These are phyloP conservation scores for Mucor lusitanicus DNA, from an alignment of 371 early-diverging fungal species.

Conservation along the genomic window DNA sequence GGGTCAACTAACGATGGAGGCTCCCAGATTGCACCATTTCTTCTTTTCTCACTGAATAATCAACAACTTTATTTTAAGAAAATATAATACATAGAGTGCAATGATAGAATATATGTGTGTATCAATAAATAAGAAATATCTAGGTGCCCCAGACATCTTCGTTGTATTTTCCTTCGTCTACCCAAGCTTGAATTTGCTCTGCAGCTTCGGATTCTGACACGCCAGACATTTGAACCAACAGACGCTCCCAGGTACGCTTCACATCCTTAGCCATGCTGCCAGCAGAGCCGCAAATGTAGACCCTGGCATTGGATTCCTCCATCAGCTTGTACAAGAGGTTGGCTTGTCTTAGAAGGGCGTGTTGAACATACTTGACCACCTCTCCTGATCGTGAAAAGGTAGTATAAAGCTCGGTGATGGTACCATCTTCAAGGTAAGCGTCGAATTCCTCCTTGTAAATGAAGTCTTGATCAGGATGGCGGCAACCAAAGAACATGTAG, in stretches of 20 bases:
- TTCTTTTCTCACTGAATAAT: no score
- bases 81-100: no score
- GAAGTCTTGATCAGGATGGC: constrained; percentile 66
- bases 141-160: constrained; percentile 33
- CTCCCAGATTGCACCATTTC: no score
- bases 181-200: constrained; percentile 1
- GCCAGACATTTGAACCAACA: background rate
- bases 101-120: no score
- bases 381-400: constrained; percentile 67
- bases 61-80: no score
- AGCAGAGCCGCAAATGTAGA: constrained; percentile 22
- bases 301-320: constrained; percentile 5
- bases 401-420: constrained; percentile 47
- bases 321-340: constrained; percentile 13
- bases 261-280: constrained; percentile 25
- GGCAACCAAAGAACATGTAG: constrained; percentile 75
- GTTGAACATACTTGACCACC: constrained; percentile 25
- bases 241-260: constrained; percentile 15
- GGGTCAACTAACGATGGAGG: no score
- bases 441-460: constrained; percentile 67
- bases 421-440: constrained; percentile 37
- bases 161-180: constrained; percentile 19
- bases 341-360: constrained; percentile 22
- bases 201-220: constrained; percentile 18
- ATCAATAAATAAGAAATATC: no score